Evolutionary conservation across 2,329 filamentous ascomycete genomes (phyloP).

Genomic region (Madurella fahalii): DNA sequence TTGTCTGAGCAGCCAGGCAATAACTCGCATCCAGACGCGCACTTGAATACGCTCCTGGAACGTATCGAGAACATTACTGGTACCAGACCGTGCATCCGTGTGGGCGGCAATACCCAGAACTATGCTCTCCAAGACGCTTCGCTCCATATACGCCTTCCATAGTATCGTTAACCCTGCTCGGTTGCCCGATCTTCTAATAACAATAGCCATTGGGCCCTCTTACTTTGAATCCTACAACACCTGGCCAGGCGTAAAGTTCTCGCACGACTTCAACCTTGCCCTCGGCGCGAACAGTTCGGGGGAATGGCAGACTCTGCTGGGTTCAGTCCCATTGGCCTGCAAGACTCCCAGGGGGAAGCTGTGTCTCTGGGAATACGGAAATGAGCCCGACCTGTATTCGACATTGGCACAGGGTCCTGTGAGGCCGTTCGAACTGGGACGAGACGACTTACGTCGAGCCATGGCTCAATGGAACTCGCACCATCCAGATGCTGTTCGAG

Average conservation of each 20-base stretch:
- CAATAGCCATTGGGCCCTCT: slow-evolving; percentile 55
- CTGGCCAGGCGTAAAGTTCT: slow-evolving; percentile 52
- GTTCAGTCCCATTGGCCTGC: slow-evolving; percentile 55
- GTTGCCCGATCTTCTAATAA: slow-evolving; percentile 58
- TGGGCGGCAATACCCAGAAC: slow-evolving; percentile 66
- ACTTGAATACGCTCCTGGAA: slow-evolving; percentile 58
- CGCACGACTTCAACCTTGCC: slow-evolving; percentile 59
- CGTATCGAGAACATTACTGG: slow-evolving; percentile 51
- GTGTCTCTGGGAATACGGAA: slow-evolving; percentile 59
- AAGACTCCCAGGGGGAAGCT: slow-evolving; percentile 51
- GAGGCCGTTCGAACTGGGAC: slow-evolving; percentile 51
- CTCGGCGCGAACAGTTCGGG: slow-evolving; percentile 48
- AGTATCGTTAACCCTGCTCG: slow-evolving; percentile 50
- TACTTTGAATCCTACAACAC: slow-evolving; percentile 65
- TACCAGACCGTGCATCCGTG: slow-evolving; percentile 56
- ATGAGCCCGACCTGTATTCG: slow-evolving; percentile 59
- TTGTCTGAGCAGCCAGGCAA: slow-evolving; percentile 51
- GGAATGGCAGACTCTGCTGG: slow-evolving; percentile 49
- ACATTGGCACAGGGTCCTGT: slow-evolving; percentile 49
- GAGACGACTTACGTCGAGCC: slow-evolving; percentile 50
- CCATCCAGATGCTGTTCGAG: slow-evolving; percentile 44
- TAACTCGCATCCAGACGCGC: slow-evolving; percentile 51
- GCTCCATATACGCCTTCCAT: slow-evolving; percentile 47
- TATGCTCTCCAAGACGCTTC: slow-evolving; percentile 56
- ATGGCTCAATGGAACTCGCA: slow-evolving; percentile 52